Percentiles rank a stretch among this genome's conserved stretches.
Conservation (phyloP, 176 grass and related monocot genomes). For the Triticum timopheevii region DNA sequence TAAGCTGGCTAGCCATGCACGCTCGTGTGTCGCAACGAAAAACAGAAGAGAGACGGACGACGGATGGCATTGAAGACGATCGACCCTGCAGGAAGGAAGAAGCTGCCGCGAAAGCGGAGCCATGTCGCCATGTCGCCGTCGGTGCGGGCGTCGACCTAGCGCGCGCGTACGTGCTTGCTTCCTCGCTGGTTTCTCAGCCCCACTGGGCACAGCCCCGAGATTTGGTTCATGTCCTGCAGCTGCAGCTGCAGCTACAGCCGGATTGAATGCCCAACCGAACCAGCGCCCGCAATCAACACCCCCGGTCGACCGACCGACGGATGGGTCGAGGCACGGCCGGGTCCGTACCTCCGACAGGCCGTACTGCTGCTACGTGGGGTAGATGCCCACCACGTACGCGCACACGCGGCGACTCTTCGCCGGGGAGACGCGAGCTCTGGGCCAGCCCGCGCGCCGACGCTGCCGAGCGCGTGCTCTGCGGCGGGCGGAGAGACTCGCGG, state of each 20-base stretch:
- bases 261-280: conserved; percentile 5
- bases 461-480: too few species aligned
- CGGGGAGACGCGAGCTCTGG: neutral
- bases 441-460: too few species aligned
- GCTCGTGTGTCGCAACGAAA: too few species aligned
- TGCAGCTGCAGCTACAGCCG: neutral
- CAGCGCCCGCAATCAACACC: neutral
- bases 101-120: neutral
- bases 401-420: neutral
- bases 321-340: neutral
- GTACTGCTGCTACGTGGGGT: neutral
- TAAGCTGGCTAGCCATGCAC: too few species aligned
- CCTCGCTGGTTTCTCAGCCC: neutral
- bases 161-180: neutral
- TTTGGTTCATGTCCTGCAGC: neutral
- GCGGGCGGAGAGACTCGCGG: too few species aligned
- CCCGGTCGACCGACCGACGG: neutral
- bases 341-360: too few species aligned
- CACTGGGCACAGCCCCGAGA: neutral
- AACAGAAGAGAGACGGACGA: too few species aligned
- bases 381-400: neutral
- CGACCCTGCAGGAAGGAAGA: too few species aligned
- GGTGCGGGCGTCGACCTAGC: neutral
- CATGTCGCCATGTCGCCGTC: neutral
- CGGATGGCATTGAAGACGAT: neutral